Conservation (phyloP, 495 filamentous ascomycete species). For the Lindgomyces ingoldianus region DNA sequence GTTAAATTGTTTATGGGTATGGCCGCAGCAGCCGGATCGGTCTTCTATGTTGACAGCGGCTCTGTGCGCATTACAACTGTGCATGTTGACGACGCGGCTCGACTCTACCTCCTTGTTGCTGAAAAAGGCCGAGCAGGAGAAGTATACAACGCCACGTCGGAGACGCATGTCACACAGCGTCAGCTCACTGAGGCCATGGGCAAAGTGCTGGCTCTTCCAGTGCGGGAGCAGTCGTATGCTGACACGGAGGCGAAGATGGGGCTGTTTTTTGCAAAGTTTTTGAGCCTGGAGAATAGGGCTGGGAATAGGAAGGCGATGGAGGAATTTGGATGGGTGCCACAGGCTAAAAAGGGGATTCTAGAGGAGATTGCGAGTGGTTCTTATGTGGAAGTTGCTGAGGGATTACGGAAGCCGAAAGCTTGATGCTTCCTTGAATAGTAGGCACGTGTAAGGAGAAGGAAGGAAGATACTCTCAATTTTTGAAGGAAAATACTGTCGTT, state of each 20-base stretch:
- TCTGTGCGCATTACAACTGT: constrained; percentile 37
- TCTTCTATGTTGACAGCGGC: constrained; percentile 36
- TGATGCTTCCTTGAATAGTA: no score
- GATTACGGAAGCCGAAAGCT: constrained; percentile 11
- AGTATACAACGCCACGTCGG: constrained; percentile 41
- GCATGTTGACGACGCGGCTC: constrained; percentile 50
- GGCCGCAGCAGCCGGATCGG: constrained; percentile 32
- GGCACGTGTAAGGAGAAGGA: no score
- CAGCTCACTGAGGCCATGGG: constrained; percentile 43
- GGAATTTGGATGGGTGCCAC: constrained; percentile 46
- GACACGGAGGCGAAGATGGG: constrained; percentile 37
- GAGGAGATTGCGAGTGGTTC: constrained; percentile 10
- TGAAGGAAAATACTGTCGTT: no score
- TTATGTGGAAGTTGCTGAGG: constrained; percentile 12
- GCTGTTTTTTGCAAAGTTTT: constrained; percentile 39
- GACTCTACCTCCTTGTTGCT: constrained; percentile 46
- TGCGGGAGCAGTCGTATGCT: constrained; percentile 30
- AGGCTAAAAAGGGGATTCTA: constrained; percentile 23
- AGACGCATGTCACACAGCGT: constrained; percentile 37
- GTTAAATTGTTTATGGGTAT: constrained; percentile 38
- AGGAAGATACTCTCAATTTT: no score
- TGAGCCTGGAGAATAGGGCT: constrained; percentile 38
- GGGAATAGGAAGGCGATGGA: constrained; percentile 43
- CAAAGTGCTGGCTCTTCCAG: constrained; percentile 36
- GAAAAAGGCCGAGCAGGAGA: constrained; percentile 39